phyloP scores from a whole-genome alignment of 2,329 filamentous ascomycete species.

The Penicillium griseofulvum region DNA sequence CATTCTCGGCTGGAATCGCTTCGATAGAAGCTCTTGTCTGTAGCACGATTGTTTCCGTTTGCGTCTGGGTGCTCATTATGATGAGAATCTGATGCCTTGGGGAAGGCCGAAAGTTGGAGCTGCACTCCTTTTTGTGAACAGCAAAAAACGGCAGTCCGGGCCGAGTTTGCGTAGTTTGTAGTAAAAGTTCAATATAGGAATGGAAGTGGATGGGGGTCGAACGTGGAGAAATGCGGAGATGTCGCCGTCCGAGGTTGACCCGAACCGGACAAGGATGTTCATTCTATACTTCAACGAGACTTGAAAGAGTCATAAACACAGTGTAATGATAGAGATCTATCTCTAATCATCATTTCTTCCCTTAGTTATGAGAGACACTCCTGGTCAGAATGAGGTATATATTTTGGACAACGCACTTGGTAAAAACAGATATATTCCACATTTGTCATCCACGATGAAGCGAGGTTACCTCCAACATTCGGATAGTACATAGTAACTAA shows the following conservation, averaged over 20 bases:
- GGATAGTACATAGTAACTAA: not conserved
- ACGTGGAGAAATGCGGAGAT: constrained; percentile 4
- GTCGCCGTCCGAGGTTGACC: not conserved
- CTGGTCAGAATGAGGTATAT: not conserved
- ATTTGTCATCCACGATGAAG: not conserved
- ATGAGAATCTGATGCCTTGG: not conserved
- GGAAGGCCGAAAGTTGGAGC: too few relatives aligned
- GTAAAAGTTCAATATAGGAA: not conserved
- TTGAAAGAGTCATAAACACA: not conserved
- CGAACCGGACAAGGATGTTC: not conserved
- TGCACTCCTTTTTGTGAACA: not conserved
- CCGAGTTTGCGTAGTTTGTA: not conserved
- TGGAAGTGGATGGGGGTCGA: not conserved
- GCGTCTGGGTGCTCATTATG: constrained; percentile 13
- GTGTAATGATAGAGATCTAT: not conserved
- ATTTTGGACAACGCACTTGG: not conserved
- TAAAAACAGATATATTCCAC: not conserved
- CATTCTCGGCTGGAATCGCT: not conserved
- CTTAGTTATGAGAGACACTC: not conserved
- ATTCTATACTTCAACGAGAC: too few relatives aligned
- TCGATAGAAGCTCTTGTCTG: not conserved
- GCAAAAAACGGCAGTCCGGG: not conserved
- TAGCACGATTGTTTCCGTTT: constrained; percentile 12
- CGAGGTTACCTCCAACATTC: not conserved
- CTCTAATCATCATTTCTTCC: too few relatives aligned